Percentiles rank a stretch among this genome's conserved stretches.
phyloP scores from a whole-genome alignment of 2,329 filamentous ascomycete species.

The Elsinoe batatas region DNA sequence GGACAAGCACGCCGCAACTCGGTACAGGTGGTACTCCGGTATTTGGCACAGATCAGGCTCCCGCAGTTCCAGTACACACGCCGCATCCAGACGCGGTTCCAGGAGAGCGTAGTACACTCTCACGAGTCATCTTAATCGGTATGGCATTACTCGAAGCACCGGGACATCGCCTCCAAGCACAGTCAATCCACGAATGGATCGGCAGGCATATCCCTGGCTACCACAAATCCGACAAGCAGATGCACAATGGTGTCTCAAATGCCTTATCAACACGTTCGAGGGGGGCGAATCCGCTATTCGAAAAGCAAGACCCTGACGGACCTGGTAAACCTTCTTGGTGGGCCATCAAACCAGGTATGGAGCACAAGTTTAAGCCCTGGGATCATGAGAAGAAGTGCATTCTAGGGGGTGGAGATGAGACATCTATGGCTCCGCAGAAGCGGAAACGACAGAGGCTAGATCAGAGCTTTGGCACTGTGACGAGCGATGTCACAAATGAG shows the following conservation, averaged over 20 bases:
- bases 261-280: background rate
- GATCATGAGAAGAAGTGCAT: slow-evolving; percentile 3
- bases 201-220: slow-evolving; percentile 22
- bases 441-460: background rate
- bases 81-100: background rate
- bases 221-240: slow-evolving; percentile 14
- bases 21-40: too few relatives aligned
- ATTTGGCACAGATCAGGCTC: too few relatives aligned
- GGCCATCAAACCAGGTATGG: slow-evolving; percentile 18
- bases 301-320: background rate
- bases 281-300: background rate
- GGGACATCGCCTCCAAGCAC: slow-evolving; percentile 17
- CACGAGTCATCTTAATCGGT: slow-evolving; percentile 20
- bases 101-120: slow-evolving; percentile 17
- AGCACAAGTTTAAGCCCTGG: slow-evolving; percentile 20
- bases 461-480: background rate
- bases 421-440: background rate
- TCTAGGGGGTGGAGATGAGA: background rate
- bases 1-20: too few relatives aligned
- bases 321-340: slow-evolving; percentile 14
- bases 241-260: slow-evolving; percentile 14
- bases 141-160: slow-evolving; percentile 24
- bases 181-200: slow-evolving; percentile 22
- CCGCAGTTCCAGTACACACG: background rate
- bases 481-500: background rate